These are phyloP conservation scores for Oxyria digyna DNA, from an alignment of 148 eudicot species.

Conservation along the genomic window DNA sequence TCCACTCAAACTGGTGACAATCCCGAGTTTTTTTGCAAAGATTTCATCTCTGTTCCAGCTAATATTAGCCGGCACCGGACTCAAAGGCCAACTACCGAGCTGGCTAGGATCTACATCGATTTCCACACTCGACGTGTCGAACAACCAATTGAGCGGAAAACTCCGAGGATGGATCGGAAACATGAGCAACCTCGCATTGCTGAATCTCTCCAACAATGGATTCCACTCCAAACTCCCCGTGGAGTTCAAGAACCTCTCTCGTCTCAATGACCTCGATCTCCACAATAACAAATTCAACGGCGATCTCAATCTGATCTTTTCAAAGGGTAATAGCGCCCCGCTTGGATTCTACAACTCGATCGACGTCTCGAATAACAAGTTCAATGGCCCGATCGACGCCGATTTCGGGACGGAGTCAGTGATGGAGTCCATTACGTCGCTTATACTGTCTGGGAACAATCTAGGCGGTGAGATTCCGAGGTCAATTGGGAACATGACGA, in stretches of 20 bases:
- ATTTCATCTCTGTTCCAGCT: constrained; percentile 33
- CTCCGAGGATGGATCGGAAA: constrained; percentile 68
- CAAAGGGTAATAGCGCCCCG: constrained; percentile 21
- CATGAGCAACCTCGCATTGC: constrained; percentile 48
- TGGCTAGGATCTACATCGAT: constrained; percentile 38
- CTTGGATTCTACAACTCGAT: constrained; percentile 44
- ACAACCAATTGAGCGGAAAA: constrained; percentile 44
- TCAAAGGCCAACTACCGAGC: constrained; percentile 44
- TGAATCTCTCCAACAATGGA: constrained; percentile 54
- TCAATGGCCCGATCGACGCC: constrained; percentile 35
- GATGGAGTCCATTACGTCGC: constrained; percentile 31
- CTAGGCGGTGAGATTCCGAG: constrained; percentile 56
- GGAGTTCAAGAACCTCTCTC: constrained; percentile 32
- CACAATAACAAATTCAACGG: constrained; percentile 63
- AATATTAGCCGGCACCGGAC: constrained; percentile 36
- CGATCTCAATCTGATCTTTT: constrained; percentile 21
- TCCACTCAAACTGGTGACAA: constrained; percentile 29
- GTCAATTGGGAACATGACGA: constrained; percentile 43
- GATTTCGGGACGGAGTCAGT: constrained; percentile 25
- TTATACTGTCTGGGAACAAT: constrained; percentile 46
- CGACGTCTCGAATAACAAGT: constrained; percentile 48
- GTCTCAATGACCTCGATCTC: constrained; percentile 47
- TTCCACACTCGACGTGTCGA: constrained; percentile 51
- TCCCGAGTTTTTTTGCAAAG: constrained; percentile 38
- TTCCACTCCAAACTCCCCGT: constrained; percentile 39